Evolutionary conservation across 139 green algal species (phyloP).

Genomic region (Marvania coccoides): DNA sequence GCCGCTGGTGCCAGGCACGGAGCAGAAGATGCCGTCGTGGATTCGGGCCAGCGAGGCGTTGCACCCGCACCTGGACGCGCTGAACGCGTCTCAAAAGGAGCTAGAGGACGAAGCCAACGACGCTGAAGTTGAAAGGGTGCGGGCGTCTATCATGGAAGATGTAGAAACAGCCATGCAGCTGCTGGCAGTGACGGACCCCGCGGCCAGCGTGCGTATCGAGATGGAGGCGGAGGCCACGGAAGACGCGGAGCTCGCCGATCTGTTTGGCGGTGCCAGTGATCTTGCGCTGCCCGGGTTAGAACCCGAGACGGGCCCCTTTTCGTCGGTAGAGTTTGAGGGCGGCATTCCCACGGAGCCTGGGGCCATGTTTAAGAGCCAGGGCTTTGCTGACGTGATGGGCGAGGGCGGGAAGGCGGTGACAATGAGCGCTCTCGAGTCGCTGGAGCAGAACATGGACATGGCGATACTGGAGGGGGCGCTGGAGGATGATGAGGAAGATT

Average conservation of each 20-base stretch:
- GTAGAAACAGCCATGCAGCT: slow-evolving; percentile 3
- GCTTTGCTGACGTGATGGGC: too few species aligned
- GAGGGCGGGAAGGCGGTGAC: too few species aligned
- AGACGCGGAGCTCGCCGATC: not conserved
- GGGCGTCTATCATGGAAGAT: slow-evolving; percentile 1
- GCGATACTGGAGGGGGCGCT: too few species aligned
- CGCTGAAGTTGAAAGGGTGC: not conserved
- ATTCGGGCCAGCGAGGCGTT: slow-evolving; percentile 8
- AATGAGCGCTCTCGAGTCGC: too few species aligned
- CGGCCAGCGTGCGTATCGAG: not conserved
- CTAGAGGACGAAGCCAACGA: not conserved
- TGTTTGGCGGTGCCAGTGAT: slow-evolving; percentile 1
- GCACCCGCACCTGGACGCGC: slow-evolving; percentile 2
- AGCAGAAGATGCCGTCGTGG: slow-evolving; percentile 12
- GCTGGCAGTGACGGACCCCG: not conserved
- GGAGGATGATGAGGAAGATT: too few species aligned
- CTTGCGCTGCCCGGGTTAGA: too few species aligned
- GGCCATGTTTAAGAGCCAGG: too few species aligned
- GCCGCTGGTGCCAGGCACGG: not conserved
- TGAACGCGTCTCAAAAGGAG: slow-evolving; percentile 5
- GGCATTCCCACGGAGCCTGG: too few species aligned
- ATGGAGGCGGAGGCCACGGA: not conserved
- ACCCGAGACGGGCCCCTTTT: too few species aligned
- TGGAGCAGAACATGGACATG: too few species aligned
- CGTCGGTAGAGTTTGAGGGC: too few species aligned